Conservation (phyloP, 768 basidiomycete species). For the Termitomyces sp. region DNA sequence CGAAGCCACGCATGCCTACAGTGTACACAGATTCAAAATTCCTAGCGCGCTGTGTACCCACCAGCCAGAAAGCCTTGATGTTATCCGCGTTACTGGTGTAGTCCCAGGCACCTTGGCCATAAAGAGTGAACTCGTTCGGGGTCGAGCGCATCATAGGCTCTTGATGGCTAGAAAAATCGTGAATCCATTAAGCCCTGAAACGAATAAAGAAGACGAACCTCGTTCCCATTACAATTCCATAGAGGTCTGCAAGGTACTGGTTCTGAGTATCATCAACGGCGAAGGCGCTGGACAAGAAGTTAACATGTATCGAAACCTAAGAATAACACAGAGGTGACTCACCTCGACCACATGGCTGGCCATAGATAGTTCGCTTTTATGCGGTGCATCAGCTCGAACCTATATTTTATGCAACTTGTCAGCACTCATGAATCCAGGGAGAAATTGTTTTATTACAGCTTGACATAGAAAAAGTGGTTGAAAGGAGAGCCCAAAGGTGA, state of each 20-base stretch:
- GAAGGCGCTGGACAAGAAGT: slow-evolving; percentile 34
- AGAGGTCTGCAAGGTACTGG: slow-evolving; percentile 55
- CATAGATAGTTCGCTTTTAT: slow-evolving; percentile 68
- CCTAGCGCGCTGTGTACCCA: slow-evolving; percentile 52
- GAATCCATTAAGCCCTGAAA: not conserved
- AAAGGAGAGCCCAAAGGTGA: slow-evolving; percentile 48
- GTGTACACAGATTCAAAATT: slow-evolving; percentile 60
- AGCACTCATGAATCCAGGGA: not conserved
- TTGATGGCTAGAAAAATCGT: slow-evolving; percentile 40
- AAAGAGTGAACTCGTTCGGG: slow-evolving; percentile 57
- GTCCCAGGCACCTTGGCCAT: slow-evolving; percentile 58
- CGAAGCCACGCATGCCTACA: slow-evolving; percentile 63
- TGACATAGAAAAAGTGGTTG: slow-evolving; percentile 55
- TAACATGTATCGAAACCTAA: not conserved
- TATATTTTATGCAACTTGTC: slow-evolving; percentile 15
- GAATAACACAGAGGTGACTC: not conserved
- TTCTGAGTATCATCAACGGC: slow-evolving; percentile 55
- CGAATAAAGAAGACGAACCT: slow-evolving; percentile 25
- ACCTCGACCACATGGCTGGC: slow-evolving; percentile 50
- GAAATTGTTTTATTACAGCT: slow-evolving; percentile 30
- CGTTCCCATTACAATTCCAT: slow-evolving; percentile 69
- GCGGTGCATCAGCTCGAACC: slow-evolving; percentile 62
- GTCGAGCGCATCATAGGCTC: slow-evolving; percentile 74
- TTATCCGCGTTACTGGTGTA: slow-evolving; percentile 47
- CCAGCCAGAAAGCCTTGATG: slow-evolving; percentile 58